These are phyloP conservation scores for Aureobasidium pullulans DNA, from an alignment of 2,329 filamentous ascomycete species.

Conservation along the genomic window DNA sequence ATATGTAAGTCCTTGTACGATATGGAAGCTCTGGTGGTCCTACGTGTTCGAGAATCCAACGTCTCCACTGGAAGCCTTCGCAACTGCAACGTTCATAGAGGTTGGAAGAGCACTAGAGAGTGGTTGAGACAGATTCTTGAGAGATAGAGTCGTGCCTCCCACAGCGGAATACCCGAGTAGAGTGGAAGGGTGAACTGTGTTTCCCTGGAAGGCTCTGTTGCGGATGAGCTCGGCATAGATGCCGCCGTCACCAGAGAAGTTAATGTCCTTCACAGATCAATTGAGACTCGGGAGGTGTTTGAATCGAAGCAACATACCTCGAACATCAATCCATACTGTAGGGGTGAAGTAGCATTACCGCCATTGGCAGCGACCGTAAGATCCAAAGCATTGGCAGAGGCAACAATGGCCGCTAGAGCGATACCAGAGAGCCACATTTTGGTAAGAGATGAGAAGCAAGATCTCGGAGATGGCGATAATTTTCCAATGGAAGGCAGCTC, in stretches of 20 bases:
- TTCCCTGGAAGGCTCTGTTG: conserved; percentile 60
- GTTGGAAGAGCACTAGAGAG: conserved; percentile 47
- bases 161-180: conserved; percentile 50
- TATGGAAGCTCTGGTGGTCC: conserved; percentile 15
- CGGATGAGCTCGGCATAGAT: conserved; percentile 61
- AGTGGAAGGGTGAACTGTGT: conserved; percentile 36
- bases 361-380: conserved; percentile 23
- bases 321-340: conserved; percentile 38
- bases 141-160: conserved; percentile 41
- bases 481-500: neutral
- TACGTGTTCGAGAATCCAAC: conserved; percentile 41
- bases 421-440: conserved; percentile 5
- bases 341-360: conserved; percentile 33
- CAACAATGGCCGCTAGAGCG: conserved; percentile 15
- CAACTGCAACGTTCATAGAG: conserved; percentile 38
- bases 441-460: neutral
- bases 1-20: neutral
- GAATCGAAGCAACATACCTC: conserved; percentile 24
- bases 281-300: neutral
- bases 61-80: conserved; percentile 30
- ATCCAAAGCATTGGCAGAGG: conserved; percentile 18
- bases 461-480: neutral
- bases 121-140: conserved; percentile 41
- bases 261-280: conserved; percentile 45
- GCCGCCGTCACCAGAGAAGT: conserved; percentile 60